Base-by-base conservation (phyloP, 495 filamentous ascomycete species). In the Cercophora sp. region DNA sequence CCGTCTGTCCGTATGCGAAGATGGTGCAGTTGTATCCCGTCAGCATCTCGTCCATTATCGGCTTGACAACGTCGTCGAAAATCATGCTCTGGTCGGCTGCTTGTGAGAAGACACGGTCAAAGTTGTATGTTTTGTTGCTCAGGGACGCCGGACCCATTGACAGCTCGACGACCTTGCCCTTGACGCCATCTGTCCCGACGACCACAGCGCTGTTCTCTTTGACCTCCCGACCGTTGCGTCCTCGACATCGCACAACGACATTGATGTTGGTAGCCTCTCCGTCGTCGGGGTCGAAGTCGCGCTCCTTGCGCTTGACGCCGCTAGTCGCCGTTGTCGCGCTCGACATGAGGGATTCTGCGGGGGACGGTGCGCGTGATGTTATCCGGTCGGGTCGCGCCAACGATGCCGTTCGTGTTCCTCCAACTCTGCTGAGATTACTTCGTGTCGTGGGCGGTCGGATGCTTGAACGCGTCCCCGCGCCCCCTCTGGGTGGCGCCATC, bases 1-100 rank as follows among this genome's bases (percentile, higher is more conserved):
- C 93, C 0, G 93, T 98, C 61, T 98, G 93, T 8, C 93, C 93
- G 66, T 98, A 98, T 40, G 93, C 93, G 64, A 98, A 98, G 50
- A 98, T 95, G 6, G 93, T 98, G 67, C 93, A 98, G 66, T 98
- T 98, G 70, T 87, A 97, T n/a, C 93, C 93, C 22, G 82, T 78
- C 19, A 98, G 79, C 81, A 97, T 96, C 91, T 98, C 91, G 55
- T 95, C 89, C 42, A 98, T 56, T 36, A 97, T 88, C 0, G 93
- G 93, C 36, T 82, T 81, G 0, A 96, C 94, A 15, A 95, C 90
- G 69, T 96, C 92, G 54, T 97, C 92, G 54, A 89, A 98, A 5
- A 98, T 77, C 75, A 91, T 90, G 29, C 74, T 76, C 67, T 98
- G 93, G 62, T 97, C 94, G 5, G 94, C 92, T 2, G 93, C 93